Evolutionary conservation across 208 protist species (phyloP).

Genomic region (Crithidia sp.): DNA sequence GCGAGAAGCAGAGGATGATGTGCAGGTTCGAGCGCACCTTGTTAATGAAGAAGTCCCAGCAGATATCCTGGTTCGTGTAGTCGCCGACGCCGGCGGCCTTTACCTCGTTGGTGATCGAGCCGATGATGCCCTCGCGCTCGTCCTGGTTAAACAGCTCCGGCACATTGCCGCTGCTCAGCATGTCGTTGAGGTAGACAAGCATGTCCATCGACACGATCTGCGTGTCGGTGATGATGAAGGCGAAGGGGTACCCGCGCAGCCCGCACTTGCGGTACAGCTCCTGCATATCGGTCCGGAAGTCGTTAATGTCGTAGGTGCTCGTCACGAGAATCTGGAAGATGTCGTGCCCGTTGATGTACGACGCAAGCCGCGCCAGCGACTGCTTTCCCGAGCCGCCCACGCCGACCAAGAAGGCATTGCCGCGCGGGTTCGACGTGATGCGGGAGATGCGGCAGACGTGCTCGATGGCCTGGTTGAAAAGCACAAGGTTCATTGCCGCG

Average conservation of each 20-base stretch:
- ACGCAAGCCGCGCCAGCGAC: conserved; percentile 94
- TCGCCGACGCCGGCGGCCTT: conserved; percentile 90
- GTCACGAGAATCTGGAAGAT: conserved; percentile 98
- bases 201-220: conserved; percentile 97
- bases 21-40: conserved; percentile 97
- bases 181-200: conserved; percentile 98
- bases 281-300: conserved; percentile 97
- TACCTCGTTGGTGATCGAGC: conserved; percentile 92
- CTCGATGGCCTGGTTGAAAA: conserved; percentile 98
- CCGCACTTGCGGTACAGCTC: conserved; percentile 96
- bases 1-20: conserved; percentile 98
- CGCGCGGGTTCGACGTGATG: conserved; percentile 95
- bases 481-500: conserved; percentile 97
- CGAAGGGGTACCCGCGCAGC: conserved; percentile 93
- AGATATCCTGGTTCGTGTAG: conserved; percentile 92
- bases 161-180: conserved; percentile 97
- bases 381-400: conserved; percentile 95
- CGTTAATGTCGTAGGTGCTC: conserved; percentile 95
- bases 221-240: conserved; percentile 98
- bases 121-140: conserved; percentile 91
- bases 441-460: conserved; percentile 97
- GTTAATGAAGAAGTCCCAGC: conserved; percentile 97
- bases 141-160: conserved; percentile 96
- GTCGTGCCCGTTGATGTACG: conserved; percentile 98
- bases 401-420: conserved; percentile 96